These are phyloP conservation scores for Ceratocystis colombiana DNA, from an alignment of 2,329 filamentous ascomycete species.

Conservation along the genomic window DNA sequence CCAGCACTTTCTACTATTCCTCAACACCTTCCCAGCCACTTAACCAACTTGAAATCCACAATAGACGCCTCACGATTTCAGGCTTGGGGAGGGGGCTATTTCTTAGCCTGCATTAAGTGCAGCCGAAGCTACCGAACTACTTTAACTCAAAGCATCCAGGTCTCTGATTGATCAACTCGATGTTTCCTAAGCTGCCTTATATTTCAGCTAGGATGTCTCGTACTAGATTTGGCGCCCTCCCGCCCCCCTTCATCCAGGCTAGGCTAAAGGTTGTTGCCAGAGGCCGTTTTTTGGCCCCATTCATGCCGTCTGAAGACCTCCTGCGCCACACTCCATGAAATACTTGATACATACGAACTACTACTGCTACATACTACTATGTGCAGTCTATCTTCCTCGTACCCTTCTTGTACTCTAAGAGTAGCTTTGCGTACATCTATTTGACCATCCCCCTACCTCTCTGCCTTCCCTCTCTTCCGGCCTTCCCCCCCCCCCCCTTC, in stretches of 20 bases:
- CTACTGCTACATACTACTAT: not conserved
- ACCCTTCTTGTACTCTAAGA: not conserved
- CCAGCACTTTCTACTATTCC: no score
- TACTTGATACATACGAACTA: not conserved
- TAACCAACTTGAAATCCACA: not conserved
- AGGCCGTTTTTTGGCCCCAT: slow-evolving; percentile 8
- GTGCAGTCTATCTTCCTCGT: not conserved
- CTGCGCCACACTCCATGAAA: not conserved
- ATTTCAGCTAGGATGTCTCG: not conserved
- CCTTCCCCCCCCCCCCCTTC: not conserved
- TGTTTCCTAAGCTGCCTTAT: not conserved
- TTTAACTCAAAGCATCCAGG: not conserved
- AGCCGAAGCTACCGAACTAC: slow-evolving; percentile 1
- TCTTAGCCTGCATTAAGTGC: not conserved
- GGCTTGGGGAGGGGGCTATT: not conserved
- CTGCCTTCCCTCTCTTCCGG: not conserved
- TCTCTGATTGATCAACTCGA: not conserved
- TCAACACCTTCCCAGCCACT: not conserved
- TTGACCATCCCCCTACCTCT: not conserved
- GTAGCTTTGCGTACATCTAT: not conserved
- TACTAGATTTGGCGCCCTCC: not conserved
- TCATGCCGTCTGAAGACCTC: not conserved
- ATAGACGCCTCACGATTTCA: not conserved
- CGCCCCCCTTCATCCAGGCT: not conserved
- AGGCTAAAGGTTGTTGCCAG: not conserved